Evolutionary conservation across 2,329 filamentous ascomycete genomes (phyloP).

Genomic region (Exserohilum rostratum): DNA sequence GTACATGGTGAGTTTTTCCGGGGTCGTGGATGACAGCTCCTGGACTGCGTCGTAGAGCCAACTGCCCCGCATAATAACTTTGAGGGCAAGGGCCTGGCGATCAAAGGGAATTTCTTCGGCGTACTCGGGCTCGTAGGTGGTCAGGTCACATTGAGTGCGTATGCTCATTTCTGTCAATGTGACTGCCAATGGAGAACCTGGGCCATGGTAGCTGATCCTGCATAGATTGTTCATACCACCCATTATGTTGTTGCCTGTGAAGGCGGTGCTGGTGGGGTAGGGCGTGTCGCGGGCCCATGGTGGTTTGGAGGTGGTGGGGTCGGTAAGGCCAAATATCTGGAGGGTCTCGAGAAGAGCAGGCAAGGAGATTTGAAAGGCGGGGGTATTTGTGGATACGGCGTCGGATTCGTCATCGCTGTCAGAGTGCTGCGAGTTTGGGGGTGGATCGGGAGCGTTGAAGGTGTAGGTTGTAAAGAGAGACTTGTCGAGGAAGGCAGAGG

Average conservation of each 20-base stretch:
- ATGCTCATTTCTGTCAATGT: constrained; percentile 85
- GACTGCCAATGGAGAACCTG: constrained; percentile 81
- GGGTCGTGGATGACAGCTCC: constrained; percentile 72
- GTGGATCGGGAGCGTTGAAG: constrained; percentile 62
- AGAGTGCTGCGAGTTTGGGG: constrained; percentile 43
- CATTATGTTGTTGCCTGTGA: constrained; percentile 75
- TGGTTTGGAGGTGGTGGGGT: constrained; percentile 47
- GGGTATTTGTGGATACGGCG: constrained; percentile 50
- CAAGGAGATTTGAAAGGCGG: constrained; percentile 86
- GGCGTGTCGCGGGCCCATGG: constrained; percentile 50
- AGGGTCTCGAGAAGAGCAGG: constrained; percentile 88
- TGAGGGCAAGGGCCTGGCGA: constrained; percentile 78
- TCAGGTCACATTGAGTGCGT: constrained; percentile 75
- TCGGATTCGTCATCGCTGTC: constrained; percentile 45
- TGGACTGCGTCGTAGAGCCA: constrained; percentile 74
- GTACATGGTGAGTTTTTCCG: constrained; percentile 70
- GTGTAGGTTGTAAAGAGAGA: constrained; percentile 85
- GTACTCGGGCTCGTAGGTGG: constrained; percentile 75
- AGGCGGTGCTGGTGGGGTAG: constrained; percentile 70
- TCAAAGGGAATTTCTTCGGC: constrained; percentile 87
- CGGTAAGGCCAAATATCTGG: constrained; percentile 83
- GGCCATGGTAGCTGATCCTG: constrained; percentile 75
- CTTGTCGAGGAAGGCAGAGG: constrained; percentile 84
- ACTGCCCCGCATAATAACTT: constrained; percentile 88
- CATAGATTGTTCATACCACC: constrained; percentile 81